Percentiles rank a stretch among this genome's conserved stretches.
phyloP scores from a whole-genome alignment of 2,329 filamentous ascomycete genomes.

The Fusarium avenaceum region DNA sequence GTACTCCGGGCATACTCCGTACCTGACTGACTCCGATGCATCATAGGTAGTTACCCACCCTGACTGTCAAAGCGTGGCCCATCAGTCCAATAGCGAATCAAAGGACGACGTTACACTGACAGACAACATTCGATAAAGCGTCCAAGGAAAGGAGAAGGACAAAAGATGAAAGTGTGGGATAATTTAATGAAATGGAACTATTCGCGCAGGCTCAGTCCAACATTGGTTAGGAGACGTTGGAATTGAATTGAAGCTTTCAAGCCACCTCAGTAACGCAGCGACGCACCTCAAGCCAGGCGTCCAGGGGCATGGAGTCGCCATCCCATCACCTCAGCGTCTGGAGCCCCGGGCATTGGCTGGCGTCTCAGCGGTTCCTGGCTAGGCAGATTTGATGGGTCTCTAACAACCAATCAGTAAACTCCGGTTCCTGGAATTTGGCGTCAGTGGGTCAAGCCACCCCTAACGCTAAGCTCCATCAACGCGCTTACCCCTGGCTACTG shows the following conservation, averaged over 20 bases:
- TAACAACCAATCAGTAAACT: constrained; percentile 38
- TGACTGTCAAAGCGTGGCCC: neutral
- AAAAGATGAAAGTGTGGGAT: constrained; percentile 21
- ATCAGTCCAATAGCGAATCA: neutral
- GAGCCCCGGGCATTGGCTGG: constrained; percentile 30
- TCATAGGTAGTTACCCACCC: neutral
- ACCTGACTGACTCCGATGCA: neutral
- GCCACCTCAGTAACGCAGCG: constrained; percentile 9
- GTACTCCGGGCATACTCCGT: too few species aligned
- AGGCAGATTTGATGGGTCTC: constrained; percentile 33
- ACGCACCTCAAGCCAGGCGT: neutral
- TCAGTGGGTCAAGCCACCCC: constrained; percentile 34
- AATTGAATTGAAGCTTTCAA: constrained; percentile 12
- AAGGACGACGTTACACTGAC: constrained; percentile 1
- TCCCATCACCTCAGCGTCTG: too few species aligned
- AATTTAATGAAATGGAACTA: constrained; percentile 35
- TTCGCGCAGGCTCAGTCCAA: constrained; percentile 9
- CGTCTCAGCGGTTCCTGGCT: constrained; percentile 48
- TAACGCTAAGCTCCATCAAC: constrained; percentile 10
- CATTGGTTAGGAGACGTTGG: constrained; percentile 18
- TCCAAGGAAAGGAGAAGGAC: constrained; percentile 25
- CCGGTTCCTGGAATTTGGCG: constrained; percentile 46
- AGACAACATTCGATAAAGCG: neutral
- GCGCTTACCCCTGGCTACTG: constrained; percentile 28
- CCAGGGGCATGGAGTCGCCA: too few species aligned